A percentile compares a stretch with the other conserved stretches of the same genome.
phyloP scores from a whole-genome alignment of 2,329 filamentous ascomycete species.

The Fusarium sacchari region DNA sequence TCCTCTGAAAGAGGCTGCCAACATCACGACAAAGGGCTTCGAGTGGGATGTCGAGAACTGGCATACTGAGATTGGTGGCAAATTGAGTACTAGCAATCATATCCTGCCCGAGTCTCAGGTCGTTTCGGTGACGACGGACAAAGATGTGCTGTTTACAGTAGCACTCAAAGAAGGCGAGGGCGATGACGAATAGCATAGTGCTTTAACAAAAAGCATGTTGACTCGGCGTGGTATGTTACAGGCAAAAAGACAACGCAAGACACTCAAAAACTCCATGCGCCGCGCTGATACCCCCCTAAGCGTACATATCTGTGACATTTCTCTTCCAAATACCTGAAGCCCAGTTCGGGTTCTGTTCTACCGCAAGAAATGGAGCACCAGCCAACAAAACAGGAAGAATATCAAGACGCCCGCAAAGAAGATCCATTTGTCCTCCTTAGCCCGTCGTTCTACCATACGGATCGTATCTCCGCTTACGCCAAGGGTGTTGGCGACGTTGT shows the following conservation, averaged over 20 bases:
- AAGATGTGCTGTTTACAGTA: constrained; percentile 78
- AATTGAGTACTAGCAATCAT: constrained; percentile 84
- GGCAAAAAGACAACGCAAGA: constrained; percentile 24
- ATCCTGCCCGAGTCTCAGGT: constrained; percentile 67
- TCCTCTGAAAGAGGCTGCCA: constrained; percentile 79
- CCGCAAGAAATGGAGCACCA: constrained; percentile 85
- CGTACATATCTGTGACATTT: constrained; percentile 24
- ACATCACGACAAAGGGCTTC: constrained; percentile 82
- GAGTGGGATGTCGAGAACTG: constrained; percentile 92
- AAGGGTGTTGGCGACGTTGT: constrained; percentile 92
- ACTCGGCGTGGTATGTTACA: constrained; percentile 22
- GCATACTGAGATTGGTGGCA: constrained; percentile 78
- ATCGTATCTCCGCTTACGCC: constrained; percentile 96
- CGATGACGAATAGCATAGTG: constrained; percentile 45
- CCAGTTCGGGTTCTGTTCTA: constrained; percentile 11
- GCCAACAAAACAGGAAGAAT: constrained; percentile 92
- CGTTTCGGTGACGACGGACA: constrained; percentile 70
- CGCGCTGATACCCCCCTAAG: constrained; percentile 41
- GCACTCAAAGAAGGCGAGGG: constrained; percentile 60
- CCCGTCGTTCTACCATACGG: constrained; percentile 91
- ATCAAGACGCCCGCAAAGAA: constrained; percentile 87
- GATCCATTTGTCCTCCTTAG: constrained; percentile 97
- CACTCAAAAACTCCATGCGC: constrained; percentile 42
- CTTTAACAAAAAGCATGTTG: constrained; percentile 3
- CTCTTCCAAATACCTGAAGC: background rate